A percentile compares a stretch with the other conserved stretches of the same genome.
Evolutionary conservation across 2,329 filamentous ascomycete genomes (phyloP).

Genomic region (Venturia nashicola): DNA sequence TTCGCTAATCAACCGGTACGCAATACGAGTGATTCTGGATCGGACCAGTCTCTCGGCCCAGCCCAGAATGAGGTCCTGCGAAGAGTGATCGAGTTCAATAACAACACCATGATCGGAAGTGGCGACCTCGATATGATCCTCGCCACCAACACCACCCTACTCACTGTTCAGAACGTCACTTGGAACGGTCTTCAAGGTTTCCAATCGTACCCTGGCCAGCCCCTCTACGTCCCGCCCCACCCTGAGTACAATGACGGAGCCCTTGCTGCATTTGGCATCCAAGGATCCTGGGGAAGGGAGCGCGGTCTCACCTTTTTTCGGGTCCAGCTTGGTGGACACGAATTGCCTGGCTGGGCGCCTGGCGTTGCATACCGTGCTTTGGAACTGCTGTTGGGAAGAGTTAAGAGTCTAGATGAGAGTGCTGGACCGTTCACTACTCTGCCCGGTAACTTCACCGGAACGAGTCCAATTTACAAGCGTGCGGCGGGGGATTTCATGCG

Average conservation of each 20-base stretch:
- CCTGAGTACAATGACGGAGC: constrained; percentile 27
- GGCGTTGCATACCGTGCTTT: constrained; percentile 29
- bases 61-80: constrained; percentile 30
- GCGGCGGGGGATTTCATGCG: not conserved
- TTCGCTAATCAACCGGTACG: constrained; percentile 23
- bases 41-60: constrained; percentile 26
- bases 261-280: constrained; percentile 27
- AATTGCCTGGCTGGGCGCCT: constrained; percentile 31
- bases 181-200: constrained; percentile 39
- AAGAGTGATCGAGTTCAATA: constrained; percentile 38
- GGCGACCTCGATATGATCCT: constrained; percentile 38
- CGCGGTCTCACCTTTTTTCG: constrained; percentile 35
- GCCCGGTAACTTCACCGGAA: not conserved
- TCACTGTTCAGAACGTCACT: constrained; percentile 42
- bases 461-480: not conserved
- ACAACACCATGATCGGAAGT: constrained; percentile 38
- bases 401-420: not conserved
- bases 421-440: constrained; percentile 3
- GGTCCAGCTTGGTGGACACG: constrained; percentile 29
- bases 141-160: constrained; percentile 37
- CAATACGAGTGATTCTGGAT: constrained; percentile 14
- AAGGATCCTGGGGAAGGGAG: constrained; percentile 30
- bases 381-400: constrained; percentile 28
- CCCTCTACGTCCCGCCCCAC: constrained; percentile 33
- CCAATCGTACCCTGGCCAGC: constrained; percentile 25